These are phyloP conservation scores for Lyophyllum semitale DNA, from an alignment of 768 basidiomycete genomes.

Conservation along the genomic window DNA sequence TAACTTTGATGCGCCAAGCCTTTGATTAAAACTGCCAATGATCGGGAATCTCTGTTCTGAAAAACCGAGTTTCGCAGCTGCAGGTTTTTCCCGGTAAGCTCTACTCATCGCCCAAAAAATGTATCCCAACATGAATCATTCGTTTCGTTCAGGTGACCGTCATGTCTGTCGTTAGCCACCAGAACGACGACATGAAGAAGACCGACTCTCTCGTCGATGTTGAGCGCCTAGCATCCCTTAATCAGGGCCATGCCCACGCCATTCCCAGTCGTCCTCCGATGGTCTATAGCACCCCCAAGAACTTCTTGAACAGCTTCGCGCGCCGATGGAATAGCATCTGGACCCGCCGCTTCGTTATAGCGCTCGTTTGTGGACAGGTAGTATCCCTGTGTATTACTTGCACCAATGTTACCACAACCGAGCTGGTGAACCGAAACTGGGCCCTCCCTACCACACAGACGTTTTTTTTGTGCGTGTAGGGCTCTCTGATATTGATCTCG, in stretches of 20 bases:
- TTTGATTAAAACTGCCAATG: neutral
- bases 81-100: neutral
- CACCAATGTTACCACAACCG: constrained; percentile 85
- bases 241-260: constrained; percentile 1
- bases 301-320: constrained; percentile 55
- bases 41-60: neutral
- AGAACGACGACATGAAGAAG: constrained; percentile 15
- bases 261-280: constrained; percentile 55
- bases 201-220: constrained; percentile 10
- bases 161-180: constrained; percentile 10
- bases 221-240: constrained; percentile 8
- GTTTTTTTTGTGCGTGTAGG: constrained; percentile 68
- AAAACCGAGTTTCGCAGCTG: neutral
- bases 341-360: constrained; percentile 72
- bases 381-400: constrained; percentile 88
- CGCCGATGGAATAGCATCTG: constrained; percentile 73
- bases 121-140: neutral
- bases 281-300: constrained; percentile 58
- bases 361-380: constrained; percentile 76
- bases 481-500: neutral
- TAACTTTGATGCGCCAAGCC: neutral
- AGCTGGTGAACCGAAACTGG: constrained; percentile 71
- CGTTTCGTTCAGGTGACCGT: neutral
- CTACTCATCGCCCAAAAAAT: neutral
- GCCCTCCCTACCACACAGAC: constrained; percentile 79